phyloP scores from a whole-genome alignment of 108 stramenopile genomes.

The Nitzschia palea region DNA sequence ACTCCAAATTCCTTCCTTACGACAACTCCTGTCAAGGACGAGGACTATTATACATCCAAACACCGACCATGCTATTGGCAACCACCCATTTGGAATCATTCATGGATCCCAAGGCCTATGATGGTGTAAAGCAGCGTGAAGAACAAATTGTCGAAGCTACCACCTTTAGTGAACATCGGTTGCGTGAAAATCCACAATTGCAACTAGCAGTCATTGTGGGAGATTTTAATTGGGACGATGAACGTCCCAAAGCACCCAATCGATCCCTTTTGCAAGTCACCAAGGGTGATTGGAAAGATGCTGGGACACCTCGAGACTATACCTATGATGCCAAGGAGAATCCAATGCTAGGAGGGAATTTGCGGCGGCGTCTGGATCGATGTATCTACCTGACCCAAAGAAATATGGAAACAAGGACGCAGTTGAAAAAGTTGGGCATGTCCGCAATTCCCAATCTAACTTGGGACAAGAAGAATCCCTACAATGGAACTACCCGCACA shows the following conservation, averaged over 20 bases:
- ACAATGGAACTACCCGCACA: conserved; percentile 17
- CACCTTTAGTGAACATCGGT: conserved; percentile 40
- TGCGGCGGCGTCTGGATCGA: conserved; percentile 65
- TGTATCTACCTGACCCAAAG: conserved; percentile 23
- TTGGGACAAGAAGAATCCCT: conserved; percentile 48
- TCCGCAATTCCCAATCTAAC: conserved; percentile 39
- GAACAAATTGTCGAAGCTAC: conserved; percentile 37
- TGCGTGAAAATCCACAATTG: conserved; percentile 23
- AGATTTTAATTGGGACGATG: conserved; percentile 78
- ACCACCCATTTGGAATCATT: conserved; percentile 71
- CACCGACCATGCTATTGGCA: conserved; percentile 5
- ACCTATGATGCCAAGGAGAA: conserved; percentile 64
- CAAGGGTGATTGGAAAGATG: conserved; percentile 47
- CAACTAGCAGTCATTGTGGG: conserved; percentile 49
- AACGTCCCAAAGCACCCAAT: conserved; percentile 33
- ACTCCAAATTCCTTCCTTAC: conserved; percentile 38
- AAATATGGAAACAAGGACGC: background rate
- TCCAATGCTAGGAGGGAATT: conserved; percentile 55
- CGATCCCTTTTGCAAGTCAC: conserved; percentile 19
- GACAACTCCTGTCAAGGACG: conserved; percentile 43
- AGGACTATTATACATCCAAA: conserved; percentile 44
- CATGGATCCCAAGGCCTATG: conserved; percentile 17
- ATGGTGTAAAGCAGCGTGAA: conserved; percentile 46
- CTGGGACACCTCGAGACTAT: conserved; percentile 37
- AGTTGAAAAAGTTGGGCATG: conserved; percentile 36